phyloP scores from a whole-genome alignment of 768 basidiomycete genomes.

The Hortiboletus campestris region DNA sequence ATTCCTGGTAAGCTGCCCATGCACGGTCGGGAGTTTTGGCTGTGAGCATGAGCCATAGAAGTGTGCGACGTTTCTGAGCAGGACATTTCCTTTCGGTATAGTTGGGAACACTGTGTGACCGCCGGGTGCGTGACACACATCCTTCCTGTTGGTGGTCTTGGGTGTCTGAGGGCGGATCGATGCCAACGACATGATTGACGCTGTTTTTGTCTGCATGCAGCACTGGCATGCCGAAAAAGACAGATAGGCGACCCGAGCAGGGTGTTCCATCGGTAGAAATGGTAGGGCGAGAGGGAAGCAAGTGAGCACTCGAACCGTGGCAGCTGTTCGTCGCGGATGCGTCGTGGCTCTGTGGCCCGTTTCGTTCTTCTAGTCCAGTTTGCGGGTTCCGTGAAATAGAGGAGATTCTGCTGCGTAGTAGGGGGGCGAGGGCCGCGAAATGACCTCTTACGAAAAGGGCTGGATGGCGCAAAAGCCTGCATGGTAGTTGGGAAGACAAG shows the following conservation, averaged over 20 bases:
- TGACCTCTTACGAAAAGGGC: conserved; percentile 7
- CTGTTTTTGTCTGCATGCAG: not conserved
- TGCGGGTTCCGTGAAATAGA: not conserved
- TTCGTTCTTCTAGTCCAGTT: not conserved
- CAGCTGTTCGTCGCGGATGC: not conserved
- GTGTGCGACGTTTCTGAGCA: conserved; percentile 20
- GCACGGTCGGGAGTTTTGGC: conserved; percentile 33
- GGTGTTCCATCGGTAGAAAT: conserved; percentile 1
- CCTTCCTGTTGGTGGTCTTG: conserved; percentile 5
- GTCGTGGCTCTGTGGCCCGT: not conserved
- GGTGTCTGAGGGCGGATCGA: conserved; percentile 2
- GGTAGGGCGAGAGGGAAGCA: not conserved
- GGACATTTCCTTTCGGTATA: conserved; percentile 17
- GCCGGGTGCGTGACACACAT: not conserved
- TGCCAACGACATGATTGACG: conserved; percentile 4
- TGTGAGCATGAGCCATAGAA: conserved; percentile 34
- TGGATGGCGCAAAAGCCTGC: conserved; percentile 24
- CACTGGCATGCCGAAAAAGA: not conserved
- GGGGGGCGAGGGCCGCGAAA: conserved; percentile 4
- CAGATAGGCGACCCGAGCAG: not conserved
- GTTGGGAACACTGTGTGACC: not conserved
- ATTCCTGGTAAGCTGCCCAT: conserved; percentile 44
- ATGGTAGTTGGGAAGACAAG: conserved; percentile 30
- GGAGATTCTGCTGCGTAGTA: conserved; percentile 2
- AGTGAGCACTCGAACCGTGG: not conserved